Percentiles rank a stretch among this genome's conserved stretches.
These are phyloP conservation scores for Meyerozyma sp. DNA, from an alignment of 1,139 yeast species.

Conservation along the genomic window DNA sequence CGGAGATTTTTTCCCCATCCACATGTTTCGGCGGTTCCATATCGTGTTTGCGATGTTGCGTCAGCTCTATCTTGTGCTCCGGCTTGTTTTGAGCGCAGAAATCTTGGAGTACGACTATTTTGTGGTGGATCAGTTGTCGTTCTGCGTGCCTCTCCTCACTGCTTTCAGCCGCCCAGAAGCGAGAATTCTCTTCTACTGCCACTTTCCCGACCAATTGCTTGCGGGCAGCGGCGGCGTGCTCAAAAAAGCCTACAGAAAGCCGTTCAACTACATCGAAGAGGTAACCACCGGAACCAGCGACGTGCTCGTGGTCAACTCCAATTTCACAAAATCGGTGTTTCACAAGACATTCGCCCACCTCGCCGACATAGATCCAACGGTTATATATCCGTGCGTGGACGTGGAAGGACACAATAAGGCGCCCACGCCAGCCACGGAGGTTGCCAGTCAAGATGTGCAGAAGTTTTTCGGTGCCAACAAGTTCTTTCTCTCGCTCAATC, in stretches of 20 bases:
- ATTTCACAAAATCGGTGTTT: slow-evolving; percentile 72
- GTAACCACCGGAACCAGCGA: slow-evolving; percentile 76
- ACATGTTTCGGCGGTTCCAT: slow-evolving; percentile 58
- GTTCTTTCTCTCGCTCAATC: slow-evolving; percentile 69
- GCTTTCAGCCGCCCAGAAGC: slow-evolving; percentile 36
- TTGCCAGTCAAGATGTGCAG: slow-evolving; percentile 23
- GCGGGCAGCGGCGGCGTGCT: slow-evolving; percentile 53
- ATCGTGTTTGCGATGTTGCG: slow-evolving; percentile 81
- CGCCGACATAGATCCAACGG: slow-evolving; percentile 47
- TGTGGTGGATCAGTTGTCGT: slow-evolving; percentile 83
- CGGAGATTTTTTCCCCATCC: slow-evolving; percentile 82
- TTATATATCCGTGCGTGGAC: slow-evolving; percentile 88
- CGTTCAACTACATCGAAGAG: slow-evolving; percentile 81
- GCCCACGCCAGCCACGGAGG: slow-evolving; percentile 11
- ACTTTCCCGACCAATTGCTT: slow-evolving; percentile 86
- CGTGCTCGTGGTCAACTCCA: slow-evolving; percentile 77
- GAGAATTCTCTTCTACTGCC: slow-evolving; percentile 79
- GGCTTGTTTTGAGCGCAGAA: slow-evolving; percentile 46
- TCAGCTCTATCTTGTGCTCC: slow-evolving; percentile 62
- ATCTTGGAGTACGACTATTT: slow-evolving; percentile 58
- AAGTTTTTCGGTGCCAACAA: slow-evolving; percentile 28
- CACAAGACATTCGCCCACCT: slow-evolving; percentile 54
- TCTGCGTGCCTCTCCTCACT: slow-evolving; percentile 73
- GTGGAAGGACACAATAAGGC: slow-evolving; percentile 9
- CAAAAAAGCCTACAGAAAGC: slow-evolving; percentile 65